Percentiles rank a stretch among this genome's conserved stretches.
Conservation (phyloP, 2,329 filamentous ascomycete species). For the Xylariaceae sp. region DNA sequence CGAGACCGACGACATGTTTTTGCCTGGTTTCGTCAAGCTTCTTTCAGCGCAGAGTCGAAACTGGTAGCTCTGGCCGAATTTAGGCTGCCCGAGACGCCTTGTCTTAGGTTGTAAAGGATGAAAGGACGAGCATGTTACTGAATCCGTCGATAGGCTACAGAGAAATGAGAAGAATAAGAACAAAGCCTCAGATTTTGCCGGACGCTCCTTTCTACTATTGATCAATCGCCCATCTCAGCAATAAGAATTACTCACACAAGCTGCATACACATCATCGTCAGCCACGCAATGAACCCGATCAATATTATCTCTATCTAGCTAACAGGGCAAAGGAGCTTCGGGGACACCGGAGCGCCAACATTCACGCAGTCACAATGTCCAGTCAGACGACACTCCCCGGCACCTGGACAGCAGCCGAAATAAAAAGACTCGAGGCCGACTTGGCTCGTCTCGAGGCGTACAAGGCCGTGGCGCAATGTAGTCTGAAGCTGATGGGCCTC, state of each 20-base stretch:
- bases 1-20: background rate
- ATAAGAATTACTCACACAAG: background rate
- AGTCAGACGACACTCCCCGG: background rate
- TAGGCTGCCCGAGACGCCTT: background rate
- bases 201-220: slow-evolving; percentile 5
- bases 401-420: background rate
- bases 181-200: slow-evolving; percentile 12
- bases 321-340: background rate
- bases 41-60: background rate
- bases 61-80: background rate
- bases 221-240: slow-evolving; percentile 1
- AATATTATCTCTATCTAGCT: background rate
- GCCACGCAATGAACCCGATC: background rate
- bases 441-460: slow-evolving; percentile 9
- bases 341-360: background rate
- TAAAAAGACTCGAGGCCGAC: slow-evolving; percentile 2
- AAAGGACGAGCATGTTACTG: slow-evolving; percentile 3
- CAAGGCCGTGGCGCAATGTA: slow-evolving; percentile 6
- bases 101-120: slow-evolving; percentile 9
- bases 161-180: slow-evolving; percentile 11
- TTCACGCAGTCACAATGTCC: slow-evolving; percentile 5
- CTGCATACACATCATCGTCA: background rate
- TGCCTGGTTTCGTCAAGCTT: slow-evolving; percentile 6
- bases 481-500: slow-evolving; percentile 9
- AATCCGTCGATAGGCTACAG: slow-evolving; percentile 9